Conservation (phyloP, 2,329 filamentous ascomycete species). For the Colletotrichum trifolii region DNA sequence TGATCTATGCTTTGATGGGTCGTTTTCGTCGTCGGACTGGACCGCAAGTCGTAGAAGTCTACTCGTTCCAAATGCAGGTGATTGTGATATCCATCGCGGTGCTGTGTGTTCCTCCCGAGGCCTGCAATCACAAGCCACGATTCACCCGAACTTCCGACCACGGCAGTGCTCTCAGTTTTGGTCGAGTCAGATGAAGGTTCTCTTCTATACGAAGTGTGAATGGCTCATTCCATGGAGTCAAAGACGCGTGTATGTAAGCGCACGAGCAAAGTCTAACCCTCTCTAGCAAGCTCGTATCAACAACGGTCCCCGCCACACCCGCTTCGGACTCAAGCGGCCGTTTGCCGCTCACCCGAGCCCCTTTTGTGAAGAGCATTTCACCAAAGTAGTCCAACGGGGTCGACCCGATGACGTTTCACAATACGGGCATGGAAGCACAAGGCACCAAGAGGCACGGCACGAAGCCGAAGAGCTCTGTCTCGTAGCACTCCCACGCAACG, state of each 20-base stretch:
- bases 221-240: background rate
- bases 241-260: conserved; percentile 14
- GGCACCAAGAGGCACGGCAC: background rate
- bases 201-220: background rate
- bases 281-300: conserved; percentile 15
- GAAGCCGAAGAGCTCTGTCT: background rate
- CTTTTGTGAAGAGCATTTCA: background rate
- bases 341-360: conserved; percentile 8
- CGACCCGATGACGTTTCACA: conserved; percentile 10
- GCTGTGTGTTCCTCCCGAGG: background rate
- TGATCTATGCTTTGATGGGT: background rate
- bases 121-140: background rate
- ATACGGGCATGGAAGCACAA: background rate
- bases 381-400: background rate
- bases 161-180: background rate
- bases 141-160: background rate
- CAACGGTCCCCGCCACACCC: conserved; percentile 17
- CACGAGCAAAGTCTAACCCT: conserved; percentile 14
- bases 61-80: background rate
- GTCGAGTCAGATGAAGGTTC: conserved; percentile 15
- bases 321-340: conserved; percentile 2
- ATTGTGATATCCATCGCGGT: background rate
- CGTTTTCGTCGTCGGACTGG: background rate
- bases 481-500: background rate
- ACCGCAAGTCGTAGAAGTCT: background rate